Evolutionary conservation across 176 grass and related monocot genomes (phyloP), one percentile per base, ranked within the genome.

Genomic region (Panicum miliaceum): DNA sequence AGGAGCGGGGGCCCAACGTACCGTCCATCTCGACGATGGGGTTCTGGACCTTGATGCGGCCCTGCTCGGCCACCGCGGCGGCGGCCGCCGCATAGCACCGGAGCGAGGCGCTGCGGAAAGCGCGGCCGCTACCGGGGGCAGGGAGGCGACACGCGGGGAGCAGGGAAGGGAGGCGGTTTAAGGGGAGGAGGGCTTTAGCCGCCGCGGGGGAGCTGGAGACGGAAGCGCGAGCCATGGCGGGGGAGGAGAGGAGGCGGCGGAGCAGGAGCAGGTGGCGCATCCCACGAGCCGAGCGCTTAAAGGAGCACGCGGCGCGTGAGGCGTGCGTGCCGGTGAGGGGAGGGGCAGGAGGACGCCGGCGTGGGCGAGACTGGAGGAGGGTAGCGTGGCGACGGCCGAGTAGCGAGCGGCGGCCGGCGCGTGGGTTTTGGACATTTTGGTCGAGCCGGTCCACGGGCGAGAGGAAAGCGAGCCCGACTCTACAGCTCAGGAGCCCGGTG

Each of bases 21-120:
- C 96, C 96, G 46, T 99, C 96, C 93, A 99, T 99, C 93, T 99
- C 96, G 64, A 99, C 96, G 77, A 96, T 89, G 57, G 96, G 96
- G 51, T 96, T 99, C n/a, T 88, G 74, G 56, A 97, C 91, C 73
- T 88, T 91, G 89, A 97, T 90, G 36, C 91, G 84, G 81, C 59
- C 71, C 64, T 86, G 78, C 35, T 88, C 71, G 62, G 89, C 84
- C 46, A 61, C 89, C 26, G 81, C 74, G n/a, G 79, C 77, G 23
- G 82, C 75, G 11, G 75, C 75, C 46, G 92, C 82, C 70, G 94
- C 83, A 35, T 93, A 84, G 86, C 87, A 97, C 45, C 94, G 91
- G 84, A 93, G 78, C 40, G 91, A 89, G 69, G 58, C 79, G 12
- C 80, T 62, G 56, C 41, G 71, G 79, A 83, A 34, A 27, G 71